Evolutionary conservation across 352 stramenopile species (phyloP), one percentile per base, ranked within the genome.

Genomic region (Phytophthora pini): DNA sequence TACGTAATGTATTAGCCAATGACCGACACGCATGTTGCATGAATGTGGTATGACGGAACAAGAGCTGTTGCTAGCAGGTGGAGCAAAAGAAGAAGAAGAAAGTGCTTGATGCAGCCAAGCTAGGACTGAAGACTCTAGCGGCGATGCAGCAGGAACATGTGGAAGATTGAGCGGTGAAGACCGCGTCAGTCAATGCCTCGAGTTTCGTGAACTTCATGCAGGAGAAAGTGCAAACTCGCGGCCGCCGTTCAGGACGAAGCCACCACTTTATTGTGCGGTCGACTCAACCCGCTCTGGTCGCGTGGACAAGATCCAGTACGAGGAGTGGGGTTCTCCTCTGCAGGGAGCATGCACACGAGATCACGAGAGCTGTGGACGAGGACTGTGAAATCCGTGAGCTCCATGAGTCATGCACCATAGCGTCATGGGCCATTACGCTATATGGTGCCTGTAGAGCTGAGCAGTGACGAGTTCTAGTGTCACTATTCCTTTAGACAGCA

Each of bases 301-400:
- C 6, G 86, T 95, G 38, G 87, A 95, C 56, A 85, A 95, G 70
- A 84, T 95, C 56, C 39, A 92, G 61, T 93, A 90, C 56, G 87
- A 94, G 48, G 87, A 94, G 49, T 68, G 93, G 13, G 82, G 87
- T 72, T 75, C 32, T 95, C 93, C 63, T 76, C 77, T 38, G 70
- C 86, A 36, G 84, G 10, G 59, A 78, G 26, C 76, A 90, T 68
- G 84, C 79, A 17, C 76, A 92, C 45, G 87, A 92, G 64, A 92
- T 95, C 62, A 74, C 77, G 4, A 61, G 75, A 66, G 78, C 84
- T 3, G 50, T 93, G 49, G 74, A 82, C 45, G 65, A 76, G 24
- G 67, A 93, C 46, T 72, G 72, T 9, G 75, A 86, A 34, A 79
- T 94, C 7, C 61, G 72, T 0, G 67, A 76, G 29, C 64, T 94